Conservation (phyloP, 2,329 filamentous ascomycete genomes). For the Knoxdaviesia proteae region DNA sequence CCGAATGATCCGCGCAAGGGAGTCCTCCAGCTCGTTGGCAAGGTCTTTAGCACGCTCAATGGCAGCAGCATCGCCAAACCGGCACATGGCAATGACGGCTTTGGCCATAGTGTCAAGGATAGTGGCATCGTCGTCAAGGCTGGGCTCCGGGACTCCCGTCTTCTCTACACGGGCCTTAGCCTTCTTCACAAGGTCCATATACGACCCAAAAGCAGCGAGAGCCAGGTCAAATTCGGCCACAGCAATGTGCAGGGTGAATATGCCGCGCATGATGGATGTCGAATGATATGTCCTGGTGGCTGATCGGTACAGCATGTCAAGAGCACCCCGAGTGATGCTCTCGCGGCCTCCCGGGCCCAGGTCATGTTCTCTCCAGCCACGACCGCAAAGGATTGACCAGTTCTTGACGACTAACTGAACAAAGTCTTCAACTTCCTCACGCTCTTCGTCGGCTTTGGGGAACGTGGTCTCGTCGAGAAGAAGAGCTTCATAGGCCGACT, state of each 20-base stretch:
- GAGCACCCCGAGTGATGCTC: conserved; percentile 50
- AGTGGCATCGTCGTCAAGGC: conserved; percentile 58
- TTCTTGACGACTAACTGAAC: conserved; percentile 62
- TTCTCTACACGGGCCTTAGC: conserved; percentile 72
- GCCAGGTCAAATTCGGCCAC: conserved; percentile 84
- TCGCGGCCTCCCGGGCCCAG: conserved; percentile 65
- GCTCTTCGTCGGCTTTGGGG: conserved; percentile 61
- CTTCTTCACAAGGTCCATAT: conserved; percentile 69
- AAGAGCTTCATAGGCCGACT: conserved; percentile 58
- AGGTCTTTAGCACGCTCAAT: conserved; percentile 62
- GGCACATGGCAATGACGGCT: conserved; percentile 61
- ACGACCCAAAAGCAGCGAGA: conserved; percentile 78
- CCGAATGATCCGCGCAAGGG: conserved; percentile 35
- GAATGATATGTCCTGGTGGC: conserved; percentile 93
- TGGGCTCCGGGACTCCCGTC: conserved; percentile 46
- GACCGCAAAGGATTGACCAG: conserved; percentile 65
- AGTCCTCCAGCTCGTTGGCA: conserved; percentile 49
- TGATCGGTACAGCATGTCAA: conserved; percentile 78
- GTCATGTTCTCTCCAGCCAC: conserved; percentile 61
- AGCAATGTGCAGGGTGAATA: conserved; percentile 74
- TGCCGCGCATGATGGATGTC: conserved; percentile 61
- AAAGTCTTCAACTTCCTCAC: conserved; percentile 64
- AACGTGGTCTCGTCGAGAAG: conserved; percentile 65
- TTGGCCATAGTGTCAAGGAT: conserved; percentile 62
- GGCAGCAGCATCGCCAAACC: conserved; percentile 54